phyloP scores from a whole-genome alignment of 805 yeast species.

The Limtongia smithiae region DNA sequence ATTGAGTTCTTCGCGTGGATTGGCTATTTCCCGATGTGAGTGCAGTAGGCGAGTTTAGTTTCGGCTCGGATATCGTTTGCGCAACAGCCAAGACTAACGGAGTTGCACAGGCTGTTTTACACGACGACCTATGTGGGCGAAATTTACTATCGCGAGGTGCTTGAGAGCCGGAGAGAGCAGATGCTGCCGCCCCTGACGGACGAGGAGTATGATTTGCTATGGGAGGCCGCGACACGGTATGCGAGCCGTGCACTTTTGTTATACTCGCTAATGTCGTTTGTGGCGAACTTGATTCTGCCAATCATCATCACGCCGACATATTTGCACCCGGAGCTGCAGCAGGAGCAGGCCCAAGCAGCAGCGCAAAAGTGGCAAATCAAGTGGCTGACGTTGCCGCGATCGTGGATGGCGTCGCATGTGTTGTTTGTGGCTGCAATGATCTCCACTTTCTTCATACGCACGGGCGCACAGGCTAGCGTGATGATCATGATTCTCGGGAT shows the following conservation, averaged over 20 bases:
- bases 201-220: conserved; percentile 39
- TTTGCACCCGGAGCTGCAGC: conserved; percentile 17
- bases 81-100: background rate
- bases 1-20: conserved; percentile 67
- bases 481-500: conserved; percentile 54
- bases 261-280: conserved; percentile 49
- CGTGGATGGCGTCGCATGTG: conserved; percentile 53
- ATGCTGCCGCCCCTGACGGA: conserved; percentile 42
- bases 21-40: conserved; percentile 27
- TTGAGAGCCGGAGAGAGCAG: conserved; percentile 35
- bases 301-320: conserved; percentile 40
- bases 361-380: conserved; percentile 15
- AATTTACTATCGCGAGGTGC: conserved; percentile 45
- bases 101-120: conserved; percentile 55
- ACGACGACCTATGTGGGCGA: conserved; percentile 66
- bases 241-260: conserved; percentile 52
- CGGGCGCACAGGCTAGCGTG: conserved; percentile 44
- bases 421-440: conserved; percentile 50
- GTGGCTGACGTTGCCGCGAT: conserved; percentile 26
- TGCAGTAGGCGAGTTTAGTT: background rate
- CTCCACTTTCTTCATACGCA: conserved; percentile 45
- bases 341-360: no score
- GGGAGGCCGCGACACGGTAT: conserved; percentile 49
- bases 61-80: no score
- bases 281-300: conserved; percentile 47